Evolutionary conservation across 768 basidiomycete species (phyloP), one percentile per base, ranked within the genome.

Genomic region (Trametes villosa): DNA sequence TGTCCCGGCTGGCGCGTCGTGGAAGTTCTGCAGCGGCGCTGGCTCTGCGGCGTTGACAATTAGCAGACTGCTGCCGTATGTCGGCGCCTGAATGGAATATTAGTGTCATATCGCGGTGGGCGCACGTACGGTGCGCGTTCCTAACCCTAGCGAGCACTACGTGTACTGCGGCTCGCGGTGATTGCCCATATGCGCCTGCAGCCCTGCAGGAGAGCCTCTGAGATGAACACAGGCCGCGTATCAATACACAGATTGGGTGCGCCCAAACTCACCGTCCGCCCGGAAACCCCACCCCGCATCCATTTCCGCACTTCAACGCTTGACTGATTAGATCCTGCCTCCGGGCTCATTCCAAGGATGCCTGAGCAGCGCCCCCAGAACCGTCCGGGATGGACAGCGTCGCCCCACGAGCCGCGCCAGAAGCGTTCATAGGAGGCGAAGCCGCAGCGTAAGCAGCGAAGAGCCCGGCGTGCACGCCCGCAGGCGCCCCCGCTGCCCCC

Each of bases 141-240:
- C 52, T 60, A 60, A 54, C 59, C 59, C 59, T 61, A 61, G 47
- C 22, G 9, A 17, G 18, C 20, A 17, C 30, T 20, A 12, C 42
- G 20, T 18, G 9, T n/a, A 31, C n/a, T 3, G 36, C 36, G 18
- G 36, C 36, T 11, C 36, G 36, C 36, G 36, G 36, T 17, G 36
- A 38, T 38, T 38, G 36, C 36, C 36, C n/a, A n/a, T n/a, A n/a
- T 38, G 36, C 36, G 15, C 33, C 15, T 15, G 36, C 36, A 38
- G 36, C 36, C 8, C 8, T 9, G 7, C 29, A 45, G 30, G 18
- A n/a, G 20, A 15, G n/a, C 31, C 9, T 9, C n/a, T 33, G 49
- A 20, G n/a, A 38, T 24, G 50, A 38, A 38, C 46, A 30, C 27
- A 48, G 4, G 26, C n/a, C n/a, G n/a, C n/a, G n/a, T 9, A 31